Conservation (phyloP, 1,284 basidiomycete species). For the Apiotrichum sp. region DNA sequence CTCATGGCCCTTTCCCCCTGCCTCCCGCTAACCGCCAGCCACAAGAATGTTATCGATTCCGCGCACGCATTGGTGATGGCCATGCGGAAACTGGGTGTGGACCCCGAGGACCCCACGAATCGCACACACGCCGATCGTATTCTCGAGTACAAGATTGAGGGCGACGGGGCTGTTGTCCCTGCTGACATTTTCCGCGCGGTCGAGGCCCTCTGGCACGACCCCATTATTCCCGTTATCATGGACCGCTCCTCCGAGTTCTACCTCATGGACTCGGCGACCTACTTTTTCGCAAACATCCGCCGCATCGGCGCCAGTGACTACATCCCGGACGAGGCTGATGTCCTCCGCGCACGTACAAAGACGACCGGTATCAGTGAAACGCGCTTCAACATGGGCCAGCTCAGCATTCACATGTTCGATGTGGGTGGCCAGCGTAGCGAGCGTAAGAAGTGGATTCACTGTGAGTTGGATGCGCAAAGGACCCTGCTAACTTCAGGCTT, state of each 20-base stretch:
- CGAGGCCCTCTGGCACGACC: slow-evolving; percentile 81
- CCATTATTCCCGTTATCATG: slow-evolving; percentile 77
- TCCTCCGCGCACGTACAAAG: slow-evolving; percentile 81
- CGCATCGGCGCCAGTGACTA: slow-evolving; percentile 76
- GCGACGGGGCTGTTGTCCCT: slow-evolving; percentile 44
- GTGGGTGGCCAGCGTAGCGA: slow-evolving; percentile 90
- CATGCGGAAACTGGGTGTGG: slow-evolving; percentile 82
- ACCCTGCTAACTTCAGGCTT: slow-evolving; percentile 50
- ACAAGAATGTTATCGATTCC: slow-evolving; percentile 68
- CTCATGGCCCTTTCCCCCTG: too few species aligned
- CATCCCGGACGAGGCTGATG: slow-evolving; percentile 80
- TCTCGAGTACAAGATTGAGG: slow-evolving; percentile 50
- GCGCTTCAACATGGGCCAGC: slow-evolving; percentile 51
- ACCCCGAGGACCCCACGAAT: slow-evolving; percentile 71
- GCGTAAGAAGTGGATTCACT: slow-evolving; percentile 91
- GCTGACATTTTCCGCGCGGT: slow-evolving; percentile 65
- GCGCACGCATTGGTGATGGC: slow-evolving; percentile 82
- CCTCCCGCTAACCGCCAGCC: slow-evolving; percentile 37
- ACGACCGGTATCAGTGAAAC: slow-evolving; percentile 92
- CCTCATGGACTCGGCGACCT: slow-evolving; percentile 89
- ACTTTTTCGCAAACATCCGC: slow-evolving; percentile 82
- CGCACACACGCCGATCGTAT: slow-evolving; percentile 55
- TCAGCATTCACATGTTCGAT: slow-evolving; percentile 72
- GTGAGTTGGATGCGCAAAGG: slow-evolving; percentile 38
- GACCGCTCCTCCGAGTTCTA: slow-evolving; percentile 86